A percentile compares a stretch with the other conserved stretches of the same genome.
Evolutionary conservation across 805 yeast genomes (phyloP).

Genomic region (Candida suzukii): DNA sequence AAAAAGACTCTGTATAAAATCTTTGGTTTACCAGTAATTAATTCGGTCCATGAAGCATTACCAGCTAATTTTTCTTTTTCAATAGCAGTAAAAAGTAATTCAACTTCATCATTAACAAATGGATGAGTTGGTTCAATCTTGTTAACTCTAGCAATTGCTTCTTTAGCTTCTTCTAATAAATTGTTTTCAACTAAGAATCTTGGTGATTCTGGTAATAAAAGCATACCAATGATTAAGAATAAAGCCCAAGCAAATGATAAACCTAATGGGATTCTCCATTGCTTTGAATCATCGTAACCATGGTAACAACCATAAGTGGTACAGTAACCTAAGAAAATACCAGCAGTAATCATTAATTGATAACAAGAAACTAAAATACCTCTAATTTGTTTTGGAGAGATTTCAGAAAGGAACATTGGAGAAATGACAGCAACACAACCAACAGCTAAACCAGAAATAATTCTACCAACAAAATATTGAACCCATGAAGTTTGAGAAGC

Average conservation of each 20-base stretch:
- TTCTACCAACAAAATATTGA: conserved; percentile 60
- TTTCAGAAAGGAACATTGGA: conserved; percentile 60
- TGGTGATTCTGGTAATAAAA: conserved; percentile 65
- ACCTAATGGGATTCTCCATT: conserved; percentile 64
- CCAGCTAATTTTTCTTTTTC: conserved; percentile 44
- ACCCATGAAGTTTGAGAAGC: conserved; percentile 51
- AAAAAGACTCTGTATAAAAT: conserved; percentile 33
- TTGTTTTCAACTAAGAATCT: conserved; percentile 54
- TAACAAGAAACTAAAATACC: conserved; percentile 65
- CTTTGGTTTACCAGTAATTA: conserved; percentile 43
- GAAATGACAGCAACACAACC: conserved; percentile 47
- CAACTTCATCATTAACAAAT: conserved; percentile 25
- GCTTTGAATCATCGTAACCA: conserved; percentile 38
- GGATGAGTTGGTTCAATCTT: conserved; percentile 26
- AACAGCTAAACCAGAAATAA: conserved; percentile 48
- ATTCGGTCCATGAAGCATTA: conserved; percentile 42
- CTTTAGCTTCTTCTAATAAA: conserved; percentile 45
- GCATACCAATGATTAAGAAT: conserved; percentile 47
- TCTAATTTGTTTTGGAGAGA: conserved; percentile 64
- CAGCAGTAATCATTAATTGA: conserved; percentile 65
- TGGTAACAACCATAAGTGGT: conserved; percentile 60
- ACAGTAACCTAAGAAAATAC: conserved; percentile 68
- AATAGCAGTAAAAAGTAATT: conserved; percentile 35
- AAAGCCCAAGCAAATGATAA: conserved; percentile 48
- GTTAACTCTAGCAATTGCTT: conserved; percentile 43